Base-by-base conservation (phyloP, 2,329 filamentous ascomycete species). In the Aspergillaceae sp. region DNA sequence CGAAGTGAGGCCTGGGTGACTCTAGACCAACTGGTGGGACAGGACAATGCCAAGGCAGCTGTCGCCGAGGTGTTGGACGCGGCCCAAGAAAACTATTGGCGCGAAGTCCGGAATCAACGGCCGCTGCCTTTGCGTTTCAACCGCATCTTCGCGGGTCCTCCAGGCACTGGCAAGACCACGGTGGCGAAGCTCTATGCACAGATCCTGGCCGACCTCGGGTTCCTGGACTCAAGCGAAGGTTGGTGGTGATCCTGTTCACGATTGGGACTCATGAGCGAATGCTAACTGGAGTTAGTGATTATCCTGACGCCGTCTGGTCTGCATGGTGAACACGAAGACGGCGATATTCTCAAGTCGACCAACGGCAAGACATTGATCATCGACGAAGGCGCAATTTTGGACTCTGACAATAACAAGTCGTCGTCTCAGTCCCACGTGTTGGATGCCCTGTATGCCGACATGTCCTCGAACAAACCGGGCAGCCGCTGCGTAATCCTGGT, bases 111-210 rank as follows among this genome's bases (percentile, higher is more conserved):
- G 30, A 52, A 48, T 8, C 49, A 55, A 46, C 45, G 48, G n/a
- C 46, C 51, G 5, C 42, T 55, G 11, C 42, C 48, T 1, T 35
- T 55, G 5, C 45, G 49, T n/a, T 38, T 51, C 8, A 54, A 55
- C 38, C 45, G 54, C 8, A 43, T 55, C 10, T 56, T 56, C 40
- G 46, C 46, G 7, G 54, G 54, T 4, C 51, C 53, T 4, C 42
- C 46, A n/a, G 54, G 54, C 2, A 55, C 54, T 3, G 54, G 54
- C 7, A 56, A 56, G 41, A 53, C 47, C 19, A 54, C 54, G 6
- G 54, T 54, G n/a, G 53, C 53, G 7, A 44, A 48, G 27, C 36
- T 56, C 9, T 56, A 56, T 8, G 40, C n/a, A 30, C 40, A 41
- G 40, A n/a, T 29, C 26, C 19, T 41, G 40, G 40, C 40, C 27